phyloP scores from a whole-genome alignment of 2,329 filamentous ascomycete species.

The Epichloe elymi region DNA sequence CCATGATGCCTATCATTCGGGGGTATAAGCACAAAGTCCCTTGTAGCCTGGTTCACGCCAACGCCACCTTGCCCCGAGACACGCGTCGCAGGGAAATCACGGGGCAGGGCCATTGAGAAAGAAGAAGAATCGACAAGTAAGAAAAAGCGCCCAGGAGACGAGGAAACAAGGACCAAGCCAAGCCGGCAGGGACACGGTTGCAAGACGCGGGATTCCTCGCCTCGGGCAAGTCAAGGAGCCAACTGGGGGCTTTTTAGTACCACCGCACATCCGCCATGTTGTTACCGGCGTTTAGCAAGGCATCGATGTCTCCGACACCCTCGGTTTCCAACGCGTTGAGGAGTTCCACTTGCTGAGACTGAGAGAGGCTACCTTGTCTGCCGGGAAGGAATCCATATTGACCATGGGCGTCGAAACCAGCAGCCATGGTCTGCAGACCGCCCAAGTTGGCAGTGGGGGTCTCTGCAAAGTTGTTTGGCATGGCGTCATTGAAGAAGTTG shows the following conservation, averaged over 20 bases:
- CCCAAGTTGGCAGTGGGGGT: slow-evolving; percentile 19
- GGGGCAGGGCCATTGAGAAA: too few relatives aligned
- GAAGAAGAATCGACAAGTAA: too few relatives aligned
- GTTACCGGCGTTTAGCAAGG: slow-evolving; percentile 34
- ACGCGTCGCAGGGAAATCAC: background rate
- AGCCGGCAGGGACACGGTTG: background rate
- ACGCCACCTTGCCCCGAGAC: background rate
- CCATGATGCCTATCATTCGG: background rate
- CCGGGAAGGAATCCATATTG: slow-evolving; percentile 27
- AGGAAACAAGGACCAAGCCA: background rate
- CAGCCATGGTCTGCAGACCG: slow-evolving; percentile 16
- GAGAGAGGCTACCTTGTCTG: slow-evolving; percentile 57
- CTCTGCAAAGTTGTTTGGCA: slow-evolving; percentile 18
- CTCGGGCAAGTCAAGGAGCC: too few relatives aligned
- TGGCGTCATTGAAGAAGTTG: slow-evolving; percentile 28
- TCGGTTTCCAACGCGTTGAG: slow-evolving; percentile 68
- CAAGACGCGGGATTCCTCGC: too few relatives aligned
- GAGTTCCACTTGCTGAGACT: slow-evolving; percentile 70
- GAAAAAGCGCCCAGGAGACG: too few relatives aligned
- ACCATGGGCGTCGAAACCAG: slow-evolving; percentile 10
- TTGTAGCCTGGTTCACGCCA: background rate
- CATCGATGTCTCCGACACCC: slow-evolving; percentile 48
- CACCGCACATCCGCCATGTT: slow-evolving; percentile 18
- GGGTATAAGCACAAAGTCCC: background rate
- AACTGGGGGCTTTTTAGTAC: slow-evolving; percentile 14